A percentile compares a stretch with the other conserved stretches of the same genome.
Conservation (phyloP, 805 yeast genomes). For the Starmerella stellata region DNA sequence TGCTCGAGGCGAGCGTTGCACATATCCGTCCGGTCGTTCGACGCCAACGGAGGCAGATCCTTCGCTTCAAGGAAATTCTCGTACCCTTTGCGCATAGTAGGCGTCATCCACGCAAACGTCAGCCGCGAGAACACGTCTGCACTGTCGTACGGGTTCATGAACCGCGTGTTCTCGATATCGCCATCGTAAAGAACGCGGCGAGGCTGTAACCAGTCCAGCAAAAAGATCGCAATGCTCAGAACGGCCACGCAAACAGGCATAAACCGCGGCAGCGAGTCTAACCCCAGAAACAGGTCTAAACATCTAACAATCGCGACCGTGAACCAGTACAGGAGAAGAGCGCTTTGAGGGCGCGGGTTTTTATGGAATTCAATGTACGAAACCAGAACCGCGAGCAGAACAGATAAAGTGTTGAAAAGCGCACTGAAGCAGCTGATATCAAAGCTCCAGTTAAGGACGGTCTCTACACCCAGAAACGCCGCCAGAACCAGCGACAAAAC, state of each 20-base stretch:
- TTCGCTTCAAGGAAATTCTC: slow-evolving; percentile 30
- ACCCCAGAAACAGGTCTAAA: slow-evolving; percentile 20
- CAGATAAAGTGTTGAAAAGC: slow-evolving; percentile 26
- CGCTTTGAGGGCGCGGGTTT: slow-evolving; percentile 45
- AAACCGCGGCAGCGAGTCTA: not conserved
- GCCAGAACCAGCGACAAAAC: slow-evolving; percentile 13
- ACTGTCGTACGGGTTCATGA: slow-evolving; percentile 30
- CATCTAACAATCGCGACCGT: slow-evolving; percentile 32
- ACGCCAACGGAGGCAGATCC: slow-evolving; percentile 71
- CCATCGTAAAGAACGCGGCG: slow-evolving; percentile 20
- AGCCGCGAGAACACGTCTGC: slow-evolving; percentile 60
- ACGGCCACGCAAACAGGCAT: not conserved
- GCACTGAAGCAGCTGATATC: slow-evolving; percentile 25
- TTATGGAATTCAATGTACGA: slow-evolving; percentile 60
- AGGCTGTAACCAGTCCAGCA: slow-evolving; percentile 26
- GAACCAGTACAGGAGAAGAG: slow-evolving; percentile 61
- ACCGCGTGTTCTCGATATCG: slow-evolving; percentile 18
- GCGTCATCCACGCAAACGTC: slow-evolving; percentile 84
- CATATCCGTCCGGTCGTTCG: slow-evolving; percentile 42
- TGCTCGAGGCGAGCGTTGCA: slow-evolving; percentile 31
- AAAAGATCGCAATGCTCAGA: slow-evolving; percentile 1
- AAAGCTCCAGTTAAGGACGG: slow-evolving; percentile 16
- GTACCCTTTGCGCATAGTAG: slow-evolving; percentile 63
- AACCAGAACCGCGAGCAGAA: slow-evolving; percentile 35
- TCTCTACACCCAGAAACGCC: slow-evolving; percentile 6